Evolutionary conservation across 441 rosid species (phyloP), one percentile per base, ranked within the genome.

Genomic region (Pelargonium cotyledonis): DNA sequence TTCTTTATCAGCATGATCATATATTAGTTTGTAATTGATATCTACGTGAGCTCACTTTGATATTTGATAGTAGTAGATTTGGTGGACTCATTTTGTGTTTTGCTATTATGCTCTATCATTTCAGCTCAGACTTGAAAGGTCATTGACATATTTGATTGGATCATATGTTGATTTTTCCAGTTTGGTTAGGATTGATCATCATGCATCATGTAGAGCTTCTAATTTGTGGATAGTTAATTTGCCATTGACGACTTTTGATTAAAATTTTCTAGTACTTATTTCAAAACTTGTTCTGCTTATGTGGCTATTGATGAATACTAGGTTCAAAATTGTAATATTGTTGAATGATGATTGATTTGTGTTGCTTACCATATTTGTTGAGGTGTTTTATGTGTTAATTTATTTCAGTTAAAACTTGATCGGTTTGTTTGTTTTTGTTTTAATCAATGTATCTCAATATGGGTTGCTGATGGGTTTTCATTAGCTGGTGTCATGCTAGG

Each of bases 91-190:
- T 40, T 15, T 31, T 14, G 46, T 26, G 51, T 4, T 64, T 6
- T 41, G 58, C 46, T 38, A n/a, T 41, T 61, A 18, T 70, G 61
- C 11, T 44, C 5, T 44, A 60, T 38, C 5, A 26, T 60, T 80
- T 76, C 88, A 93, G 97, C 85, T 90, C 49, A 79, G 72, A 6
- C 6, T 38, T n/a, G n/a, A 6, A 2, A 6, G 6, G 41, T 38
- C 41, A 38, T 38, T 65, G 35, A 47, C 29, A 14, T 47, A 19
- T 10, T 18, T 21, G 40, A 46, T 69, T 46, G 51, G 51, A 46
- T n/a, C n/a, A 6, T 11, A 46, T 5, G 51, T 6, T 2, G 12
- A 12, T 6, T 46, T 46, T 46, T n/a, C n/a, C n/a, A n/a, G n/a
- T n/a, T n/a, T n/a, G 10, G 2, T 6, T 46, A 11, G 10, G 51